A percentile compares a stretch with the other conserved stretches of the same genome.
Conservation (phyloP, 164 flowering plant species). For the Dillenia suffruticosa region DNA sequence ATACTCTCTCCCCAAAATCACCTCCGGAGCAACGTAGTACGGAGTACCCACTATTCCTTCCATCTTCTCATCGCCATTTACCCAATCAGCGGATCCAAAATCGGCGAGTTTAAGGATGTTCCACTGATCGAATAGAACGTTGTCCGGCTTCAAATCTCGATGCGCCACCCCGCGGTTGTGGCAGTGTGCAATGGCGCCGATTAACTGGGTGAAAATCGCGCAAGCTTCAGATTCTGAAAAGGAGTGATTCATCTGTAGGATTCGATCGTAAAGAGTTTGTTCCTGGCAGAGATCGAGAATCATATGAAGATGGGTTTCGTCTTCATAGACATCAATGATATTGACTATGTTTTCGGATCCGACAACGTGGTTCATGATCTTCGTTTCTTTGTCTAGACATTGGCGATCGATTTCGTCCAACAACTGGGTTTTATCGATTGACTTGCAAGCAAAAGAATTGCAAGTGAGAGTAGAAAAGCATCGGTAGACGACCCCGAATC, state of each 20-base stretch:
- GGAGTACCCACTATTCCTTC: conserved; percentile 81
- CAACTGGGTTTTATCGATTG: conserved; percentile 40
- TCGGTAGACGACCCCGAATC: conserved; percentile 62
- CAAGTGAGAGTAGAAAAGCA: conserved; percentile 35
- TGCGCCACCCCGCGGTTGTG: conserved; percentile 55
- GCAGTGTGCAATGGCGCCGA: conserved; percentile 48
- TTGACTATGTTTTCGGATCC: conserved; percentile 42
- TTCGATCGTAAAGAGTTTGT: conserved; percentile 34
- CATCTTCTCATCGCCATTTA: conserved; percentile 26
- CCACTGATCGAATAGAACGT: conserved; percentile 44
- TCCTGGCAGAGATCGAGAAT: conserved; percentile 49
- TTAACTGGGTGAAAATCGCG: conserved; percentile 24
- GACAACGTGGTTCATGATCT: conserved; percentile 40
- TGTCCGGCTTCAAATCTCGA: conserved; percentile 75
- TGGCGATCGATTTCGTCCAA: conserved; percentile 50
- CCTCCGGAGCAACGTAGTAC: conserved; percentile 89
- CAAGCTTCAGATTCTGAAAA: conserved; percentile 42
- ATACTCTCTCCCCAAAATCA: conserved; percentile 56
- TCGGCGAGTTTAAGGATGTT: conserved; percentile 49
- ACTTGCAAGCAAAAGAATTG: conserved; percentile 49
- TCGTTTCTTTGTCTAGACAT: conserved; percentile 63
- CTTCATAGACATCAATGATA: conserved; percentile 38
- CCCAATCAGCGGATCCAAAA: conserved; percentile 70
- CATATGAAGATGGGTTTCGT: conserved; percentile 35
- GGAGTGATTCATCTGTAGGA: conserved; percentile 11